phyloP scores from a whole-genome alignment of 768 basidiomycete species.

The Boletus rufocinnamomeus region DNA sequence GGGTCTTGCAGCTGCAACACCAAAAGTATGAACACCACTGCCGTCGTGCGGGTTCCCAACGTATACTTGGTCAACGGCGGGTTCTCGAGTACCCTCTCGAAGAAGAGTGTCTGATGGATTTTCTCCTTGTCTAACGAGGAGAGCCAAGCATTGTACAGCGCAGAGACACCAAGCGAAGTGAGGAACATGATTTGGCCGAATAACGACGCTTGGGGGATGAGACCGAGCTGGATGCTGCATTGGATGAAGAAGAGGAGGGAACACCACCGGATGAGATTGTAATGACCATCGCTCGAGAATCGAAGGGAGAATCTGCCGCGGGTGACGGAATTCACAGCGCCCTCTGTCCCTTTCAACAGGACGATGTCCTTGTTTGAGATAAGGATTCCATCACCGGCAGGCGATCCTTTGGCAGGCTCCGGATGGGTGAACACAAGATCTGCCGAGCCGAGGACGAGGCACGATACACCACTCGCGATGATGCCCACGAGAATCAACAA shows the following conservation, averaged over 20 bases:
- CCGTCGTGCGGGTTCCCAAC: constrained; percentile 18
- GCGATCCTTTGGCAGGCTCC: too few relatives aligned
- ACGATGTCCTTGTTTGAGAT: too few relatives aligned
- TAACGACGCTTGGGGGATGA: constrained; percentile 30
- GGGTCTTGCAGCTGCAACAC: constrained; percentile 14
- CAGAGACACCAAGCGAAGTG: constrained; percentile 26
- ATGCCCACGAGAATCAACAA: too few relatives aligned
- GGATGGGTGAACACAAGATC: too few relatives aligned
- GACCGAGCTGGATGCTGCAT: constrained; percentile 29
- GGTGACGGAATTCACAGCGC: too few relatives aligned
- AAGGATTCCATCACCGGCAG: too few relatives aligned
- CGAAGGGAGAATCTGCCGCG: too few relatives aligned
- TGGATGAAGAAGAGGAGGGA: constrained; percentile 27
- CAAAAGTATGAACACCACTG: constrained; percentile 18
- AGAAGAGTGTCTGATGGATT: constrained; percentile 15
- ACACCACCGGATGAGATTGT: constrained; percentile 22
- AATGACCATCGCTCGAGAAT: too few relatives aligned
- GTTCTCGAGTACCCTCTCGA: constrained; percentile 15
- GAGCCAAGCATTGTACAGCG: constrained; percentile 23
- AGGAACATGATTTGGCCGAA: constrained; percentile 37
- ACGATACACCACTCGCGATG: too few relatives aligned
- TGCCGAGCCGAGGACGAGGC: too few relatives aligned
- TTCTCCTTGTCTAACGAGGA: constrained; percentile 35
- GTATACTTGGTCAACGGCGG: too few relatives aligned
- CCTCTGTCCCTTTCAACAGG: too few relatives aligned